Percentiles rank a stretch among this genome's conserved stretches.
These are phyloP conservation scores for Magnaporthiopsis rhizophila DNA, from an alignment of 2,329 filamentous ascomycete genomes.

Conservation along the genomic window DNA sequence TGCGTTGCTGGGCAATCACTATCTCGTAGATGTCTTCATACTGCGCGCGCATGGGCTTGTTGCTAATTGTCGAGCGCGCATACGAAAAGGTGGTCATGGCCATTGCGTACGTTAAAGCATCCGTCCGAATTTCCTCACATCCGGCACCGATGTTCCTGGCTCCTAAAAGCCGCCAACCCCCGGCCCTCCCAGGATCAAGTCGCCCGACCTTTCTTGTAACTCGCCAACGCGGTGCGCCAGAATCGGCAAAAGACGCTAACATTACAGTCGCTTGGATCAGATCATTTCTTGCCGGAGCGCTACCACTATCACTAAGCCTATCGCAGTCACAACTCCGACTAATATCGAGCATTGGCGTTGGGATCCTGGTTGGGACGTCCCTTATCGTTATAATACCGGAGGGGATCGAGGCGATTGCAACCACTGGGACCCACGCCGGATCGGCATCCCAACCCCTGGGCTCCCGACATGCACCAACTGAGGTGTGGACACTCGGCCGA, in stretches of 20 bases:
- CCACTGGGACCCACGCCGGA: conserved; percentile 29
- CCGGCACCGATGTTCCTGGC: not conserved
- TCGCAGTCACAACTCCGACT: conserved; percentile 80
- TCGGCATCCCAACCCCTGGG: conserved; percentile 26
- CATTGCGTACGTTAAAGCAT: conserved; percentile 38
- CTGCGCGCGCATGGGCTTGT: not conserved
- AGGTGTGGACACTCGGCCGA: not conserved
- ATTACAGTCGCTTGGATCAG: conserved; percentile 36
- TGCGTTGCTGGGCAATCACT: not conserved
- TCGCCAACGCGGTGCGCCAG: not conserved
- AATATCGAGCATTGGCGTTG: conserved; percentile 87
- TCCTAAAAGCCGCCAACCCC: too few species aligned
- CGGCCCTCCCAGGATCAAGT: not conserved
- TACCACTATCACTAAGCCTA: conserved; percentile 82
- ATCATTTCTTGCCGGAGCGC: conserved; percentile 85
- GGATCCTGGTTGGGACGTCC: conserved; percentile 88
- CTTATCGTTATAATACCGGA: conserved; percentile 97
- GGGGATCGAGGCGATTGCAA: conserved; percentile 84
- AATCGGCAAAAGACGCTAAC: not conserved
- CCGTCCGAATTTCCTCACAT: not conserved
- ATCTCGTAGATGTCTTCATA: not conserved
- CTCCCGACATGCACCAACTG: conserved; percentile 11
- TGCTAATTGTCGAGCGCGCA: conserved; percentile 13
- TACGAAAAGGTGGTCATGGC: conserved; percentile 43
- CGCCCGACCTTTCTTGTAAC: not conserved